These are phyloP conservation scores for Monilinia polystroma DNA, from an alignment of 2,329 filamentous ascomycete species.

Conservation along the genomic window DNA sequence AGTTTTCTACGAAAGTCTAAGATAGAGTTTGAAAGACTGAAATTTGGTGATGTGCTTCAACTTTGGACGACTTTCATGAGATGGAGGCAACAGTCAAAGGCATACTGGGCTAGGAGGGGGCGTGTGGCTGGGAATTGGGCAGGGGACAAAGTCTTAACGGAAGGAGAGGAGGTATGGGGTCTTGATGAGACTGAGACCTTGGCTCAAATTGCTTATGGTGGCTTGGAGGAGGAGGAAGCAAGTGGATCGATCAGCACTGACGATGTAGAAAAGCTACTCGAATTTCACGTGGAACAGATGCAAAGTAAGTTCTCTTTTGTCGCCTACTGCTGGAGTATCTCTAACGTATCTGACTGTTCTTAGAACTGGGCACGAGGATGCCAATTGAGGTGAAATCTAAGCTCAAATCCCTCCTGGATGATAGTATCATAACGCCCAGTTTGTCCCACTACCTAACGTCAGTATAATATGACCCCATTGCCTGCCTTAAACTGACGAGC, in stretches of 20 bases:
- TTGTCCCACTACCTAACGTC: conserved; percentile 74
- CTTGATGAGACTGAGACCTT: conserved; percentile 46
- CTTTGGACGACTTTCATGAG: conserved; percentile 81
- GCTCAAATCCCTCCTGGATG: conserved; percentile 66
- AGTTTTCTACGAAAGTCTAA: conserved; percentile 73
- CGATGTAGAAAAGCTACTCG: conserved; percentile 76
- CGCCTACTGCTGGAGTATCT: neutral
- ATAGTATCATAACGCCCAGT: conserved; percentile 67
- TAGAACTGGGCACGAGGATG: conserved; percentile 74
- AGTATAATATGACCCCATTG: conserved; percentile 2
- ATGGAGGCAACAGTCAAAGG: conserved; percentile 74
- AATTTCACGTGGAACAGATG: conserved; percentile 85
- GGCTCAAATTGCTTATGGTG: conserved; percentile 37
- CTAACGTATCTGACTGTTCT: conserved; percentile 37
- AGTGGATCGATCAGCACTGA: conserved; percentile 63
- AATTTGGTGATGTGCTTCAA: conserved; percentile 73
- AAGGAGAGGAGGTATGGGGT: conserved; percentile 53
- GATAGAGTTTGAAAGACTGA: conserved; percentile 76
- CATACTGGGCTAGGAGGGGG: conserved; percentile 56
- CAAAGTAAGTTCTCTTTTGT: conserved; percentile 59
- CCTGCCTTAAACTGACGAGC: conserved; percentile 25
- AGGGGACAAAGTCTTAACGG: conserved; percentile 57
- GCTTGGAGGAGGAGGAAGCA: conserved; percentile 35
- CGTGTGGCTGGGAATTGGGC: conserved; percentile 48
- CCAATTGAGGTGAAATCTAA: conserved; percentile 70